A percentile compares a stretch with the other conserved stretches of the same genome.
Evolutionary conservation across 495 filamentous ascomycete species (phyloP).

Genomic region (Xylaria scruposa): DNA sequence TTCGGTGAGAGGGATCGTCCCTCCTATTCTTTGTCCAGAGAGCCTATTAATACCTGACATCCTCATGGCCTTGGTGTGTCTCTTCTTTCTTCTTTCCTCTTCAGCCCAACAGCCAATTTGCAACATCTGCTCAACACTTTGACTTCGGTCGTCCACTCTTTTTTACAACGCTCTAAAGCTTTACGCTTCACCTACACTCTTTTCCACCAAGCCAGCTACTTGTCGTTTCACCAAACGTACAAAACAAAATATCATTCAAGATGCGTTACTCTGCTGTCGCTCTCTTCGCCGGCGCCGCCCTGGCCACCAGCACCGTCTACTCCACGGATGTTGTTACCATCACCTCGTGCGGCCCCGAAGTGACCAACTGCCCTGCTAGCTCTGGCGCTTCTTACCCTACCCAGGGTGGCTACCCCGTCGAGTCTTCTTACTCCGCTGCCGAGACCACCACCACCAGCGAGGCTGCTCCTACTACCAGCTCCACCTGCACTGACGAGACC

Average conservation of each 20-base stretch:
- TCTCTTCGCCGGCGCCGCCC: constrained; percentile 59
- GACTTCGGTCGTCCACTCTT: constrained; percentile 70
- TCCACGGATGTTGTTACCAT: constrained; percentile 62
- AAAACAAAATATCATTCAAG: constrained; percentile 51
- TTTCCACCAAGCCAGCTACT: constrained; percentile 41
- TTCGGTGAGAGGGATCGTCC: constrained; percentile 37
- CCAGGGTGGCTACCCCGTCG: constrained; percentile 28
- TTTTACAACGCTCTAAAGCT: constrained; percentile 48
- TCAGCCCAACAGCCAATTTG: constrained; percentile 60
- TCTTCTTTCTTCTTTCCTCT: constrained; percentile 49
- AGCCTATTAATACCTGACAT: constrained; percentile 51
- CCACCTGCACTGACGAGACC: not conserved
- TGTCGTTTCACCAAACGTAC: constrained; percentile 45
- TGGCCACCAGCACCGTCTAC: constrained; percentile 61
- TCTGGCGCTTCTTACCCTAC: constrained; percentile 29
- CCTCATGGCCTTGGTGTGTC: constrained; percentile 35
- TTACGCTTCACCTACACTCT: constrained; percentile 48
- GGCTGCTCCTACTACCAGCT: constrained; percentile 33
- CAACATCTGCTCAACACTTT: constrained; percentile 53
- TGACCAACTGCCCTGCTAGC: constrained; percentile 60
- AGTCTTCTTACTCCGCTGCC: constrained; percentile 45
- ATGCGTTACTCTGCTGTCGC: constrained; percentile 60
- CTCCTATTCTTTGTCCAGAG: constrained; percentile 41
- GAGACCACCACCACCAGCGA: constrained; percentile 40
- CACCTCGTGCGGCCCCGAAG: constrained; percentile 58